A percentile compares a stretch with the other conserved stretches of the same genome.
phyloP scores from a whole-genome alignment of 306 rosid genomes.

The Crataegus laevigata region DNA sequence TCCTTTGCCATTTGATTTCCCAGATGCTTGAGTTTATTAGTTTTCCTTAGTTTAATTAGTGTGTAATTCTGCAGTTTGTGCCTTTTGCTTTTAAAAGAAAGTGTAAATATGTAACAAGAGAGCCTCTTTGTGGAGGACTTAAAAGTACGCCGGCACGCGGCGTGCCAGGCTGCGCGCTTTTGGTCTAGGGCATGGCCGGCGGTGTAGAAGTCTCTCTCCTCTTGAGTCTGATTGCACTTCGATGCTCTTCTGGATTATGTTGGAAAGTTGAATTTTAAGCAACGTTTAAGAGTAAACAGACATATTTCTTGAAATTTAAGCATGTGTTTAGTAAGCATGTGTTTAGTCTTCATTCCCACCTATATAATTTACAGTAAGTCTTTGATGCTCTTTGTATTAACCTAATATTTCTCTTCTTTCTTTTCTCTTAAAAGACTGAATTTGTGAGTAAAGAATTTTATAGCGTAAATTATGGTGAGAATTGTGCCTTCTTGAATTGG shows the following conservation, averaged over 20 bases:
- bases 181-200: not conserved
- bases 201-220: not conserved
- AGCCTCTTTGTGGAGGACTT: not conserved
- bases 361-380: not conserved
- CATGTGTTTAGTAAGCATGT: not conserved
- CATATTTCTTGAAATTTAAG: not conserved
- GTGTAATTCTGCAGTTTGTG: not conserved
- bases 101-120: not conserved
- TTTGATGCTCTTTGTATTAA: not conserved
- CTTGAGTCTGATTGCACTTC: not conserved
- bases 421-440: not conserved
- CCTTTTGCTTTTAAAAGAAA: not conserved
- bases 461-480: not conserved
- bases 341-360: not conserved
- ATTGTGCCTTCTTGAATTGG: not conserved
- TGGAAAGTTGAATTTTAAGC: not conserved
- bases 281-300: not conserved
- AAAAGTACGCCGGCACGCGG: not conserved
- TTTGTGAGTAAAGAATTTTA: not conserved
- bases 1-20: conserved; percentile 57
- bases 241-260: not conserved
- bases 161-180: not conserved
- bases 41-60: not conserved
- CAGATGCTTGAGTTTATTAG: conserved; percentile 4
- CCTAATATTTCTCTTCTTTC: not conserved